Conservation (phyloP, 148 eudicot genomes). For the Amaranthus cruentus region DNA sequence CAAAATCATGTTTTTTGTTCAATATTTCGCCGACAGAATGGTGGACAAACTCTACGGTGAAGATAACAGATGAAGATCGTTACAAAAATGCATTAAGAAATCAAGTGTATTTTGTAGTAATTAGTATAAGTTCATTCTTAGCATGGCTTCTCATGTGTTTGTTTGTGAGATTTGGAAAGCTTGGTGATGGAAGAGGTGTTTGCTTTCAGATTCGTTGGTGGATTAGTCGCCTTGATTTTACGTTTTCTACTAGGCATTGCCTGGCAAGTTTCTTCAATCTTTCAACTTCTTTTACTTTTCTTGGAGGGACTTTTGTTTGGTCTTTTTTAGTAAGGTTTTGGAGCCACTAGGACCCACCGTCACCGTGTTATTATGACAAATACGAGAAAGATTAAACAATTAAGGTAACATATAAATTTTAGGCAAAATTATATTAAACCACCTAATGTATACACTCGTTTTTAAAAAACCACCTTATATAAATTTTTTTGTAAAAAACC, state of each 20-base stretch:
- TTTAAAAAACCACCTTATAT: too few species aligned
- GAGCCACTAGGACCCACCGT: too few species aligned
- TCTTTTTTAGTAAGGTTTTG: too few species aligned
- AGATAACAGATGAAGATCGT: slow-evolving; percentile 33
- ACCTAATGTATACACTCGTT: too few species aligned
- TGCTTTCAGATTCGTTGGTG: slow-evolving; percentile 83
- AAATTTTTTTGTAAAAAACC: too few species aligned
- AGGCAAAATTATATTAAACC: too few species aligned
- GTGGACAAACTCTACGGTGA: slow-evolving; percentile 46
- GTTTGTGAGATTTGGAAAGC: slow-evolving; percentile 39
- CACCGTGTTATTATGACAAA: too few species aligned
- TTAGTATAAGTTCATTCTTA: slow-evolving; percentile 41
- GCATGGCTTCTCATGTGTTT: slow-evolving; percentile 59
- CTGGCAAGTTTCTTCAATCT: slow-evolving; percentile 29
- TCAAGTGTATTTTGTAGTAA: background rate
- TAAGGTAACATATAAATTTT: too few species aligned
- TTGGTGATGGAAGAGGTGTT: slow-evolving; percentile 51
- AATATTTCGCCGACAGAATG: slow-evolving; percentile 22
- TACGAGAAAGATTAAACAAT: too few species aligned
- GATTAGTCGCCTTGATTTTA: slow-evolving; percentile 78
- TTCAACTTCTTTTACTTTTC: background rate
- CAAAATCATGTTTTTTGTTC: slow-evolving; percentile 39
- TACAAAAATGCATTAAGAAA: slow-evolving; percentile 16
- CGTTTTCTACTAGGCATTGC: slow-evolving; percentile 75
- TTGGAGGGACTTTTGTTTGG: background rate